phyloP scores from a whole-genome alignment of 441 rosid species.

The Gossypium gossypioides region DNA sequence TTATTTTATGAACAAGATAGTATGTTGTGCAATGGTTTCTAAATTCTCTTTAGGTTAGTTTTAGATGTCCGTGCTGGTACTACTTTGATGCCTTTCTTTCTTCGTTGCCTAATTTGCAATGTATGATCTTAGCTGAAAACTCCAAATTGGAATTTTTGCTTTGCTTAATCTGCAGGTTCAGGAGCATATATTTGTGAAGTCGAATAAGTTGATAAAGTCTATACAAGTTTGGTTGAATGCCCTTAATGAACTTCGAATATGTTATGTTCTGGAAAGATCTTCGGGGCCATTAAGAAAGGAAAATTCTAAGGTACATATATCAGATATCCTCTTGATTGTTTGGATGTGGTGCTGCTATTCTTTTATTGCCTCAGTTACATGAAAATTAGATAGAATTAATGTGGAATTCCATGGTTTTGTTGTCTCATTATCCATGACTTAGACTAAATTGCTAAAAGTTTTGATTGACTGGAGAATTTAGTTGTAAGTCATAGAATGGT shows the following conservation, averaged over 20 bases:
- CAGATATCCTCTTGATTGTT: conserved; percentile 13
- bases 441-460: neutral
- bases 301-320: conserved; percentile 44
- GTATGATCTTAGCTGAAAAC: neutral
- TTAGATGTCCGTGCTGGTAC: neutral
- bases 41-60: neutral
- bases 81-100: neutral
- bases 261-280: conserved; percentile 56
- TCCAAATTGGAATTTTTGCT: neutral
- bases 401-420: neutral
- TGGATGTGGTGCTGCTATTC: conserved; percentile 1
- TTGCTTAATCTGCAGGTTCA: conserved; percentile 50
- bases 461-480: neutral
- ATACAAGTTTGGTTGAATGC: conserved; percentile 73
- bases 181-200: conserved; percentile 58
- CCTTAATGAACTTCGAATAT: conserved; percentile 82
- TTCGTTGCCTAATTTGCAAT: neutral
- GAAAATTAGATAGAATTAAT: neutral
- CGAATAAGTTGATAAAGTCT: conserved; percentile 72
- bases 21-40: neutral
- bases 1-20: neutral
- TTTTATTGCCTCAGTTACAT: neutral
- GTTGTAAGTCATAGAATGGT: neutral
- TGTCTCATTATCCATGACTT: neutral
- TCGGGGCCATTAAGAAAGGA: conserved; percentile 44